Base-by-base conservation (phyloP, 208 protist species). In the Leishmania gerbilli region DNA sequence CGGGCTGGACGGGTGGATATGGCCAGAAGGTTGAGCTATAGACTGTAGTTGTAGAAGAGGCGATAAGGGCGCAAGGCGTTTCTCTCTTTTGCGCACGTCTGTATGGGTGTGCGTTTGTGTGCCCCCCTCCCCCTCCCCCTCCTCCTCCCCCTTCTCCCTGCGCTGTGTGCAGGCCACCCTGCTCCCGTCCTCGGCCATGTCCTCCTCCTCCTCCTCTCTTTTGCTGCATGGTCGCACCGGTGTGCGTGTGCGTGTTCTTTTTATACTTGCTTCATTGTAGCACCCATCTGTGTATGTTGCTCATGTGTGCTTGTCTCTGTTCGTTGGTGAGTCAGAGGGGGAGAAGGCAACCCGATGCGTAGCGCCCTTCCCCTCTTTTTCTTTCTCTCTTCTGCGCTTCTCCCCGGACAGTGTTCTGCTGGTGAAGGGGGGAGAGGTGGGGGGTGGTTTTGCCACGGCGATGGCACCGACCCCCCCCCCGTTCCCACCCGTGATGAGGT, bases 51-150 rank as follows among this genome's bases (percentile, higher is more conserved):
- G 56, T 62, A 62, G 56, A 51, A 58, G 47, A 77, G 51, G 8
- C 56, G 56, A 58, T 82, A 79, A 74, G 74, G 60, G 47, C 47
- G 42, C 53, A 56, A 79, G 56, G 17, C 31, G 53, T 58, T 19
- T 31, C 27, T 55, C 49, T 27, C 27, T 24, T 62, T 31, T 62
- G 21, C 24, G 13, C 56, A 8, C 27, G 27, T 62, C 8, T 62
- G 56, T 11, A 62, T 8, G 56, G 5, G 31, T 37, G 62, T 37
- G 5, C 13, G 27, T 19, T 4, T 37, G 11, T 67, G 62, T 37
- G 62, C 62, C 27, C 62, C 62, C 37, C 62, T 34, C 34, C 34
- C 34, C 34, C 34, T 34, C 34, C 34, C 34, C 34, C 34, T 34
- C 34, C 34, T 34, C 34, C 34, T 34, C 34, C 34, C 0, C 34